phyloP scores from a whole-genome alignment of 108 stramenopile genomes.

The Cyclotella choctawhatcheeana region DNA sequence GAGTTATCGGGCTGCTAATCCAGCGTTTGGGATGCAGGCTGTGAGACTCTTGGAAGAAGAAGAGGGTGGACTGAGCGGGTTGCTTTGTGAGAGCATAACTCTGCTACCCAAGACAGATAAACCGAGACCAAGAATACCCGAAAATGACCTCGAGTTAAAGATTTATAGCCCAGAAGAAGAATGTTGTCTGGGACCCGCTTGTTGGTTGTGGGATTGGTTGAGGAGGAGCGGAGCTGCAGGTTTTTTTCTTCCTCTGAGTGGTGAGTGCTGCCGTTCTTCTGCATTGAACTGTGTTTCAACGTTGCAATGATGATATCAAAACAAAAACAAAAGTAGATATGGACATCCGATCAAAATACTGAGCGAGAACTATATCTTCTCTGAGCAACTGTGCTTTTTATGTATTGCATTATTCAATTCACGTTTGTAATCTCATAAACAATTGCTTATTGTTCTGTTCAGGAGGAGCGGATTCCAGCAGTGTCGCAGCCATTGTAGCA shows the following conservation, averaged over 20 bases:
- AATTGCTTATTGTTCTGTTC: conserved; percentile 11
- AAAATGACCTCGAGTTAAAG: conserved; percentile 32
- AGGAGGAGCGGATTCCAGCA: conserved; percentile 96
- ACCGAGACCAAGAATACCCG: conserved; percentile 25
- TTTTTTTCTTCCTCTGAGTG: conserved; percentile 94
- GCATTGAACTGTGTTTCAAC: neutral
- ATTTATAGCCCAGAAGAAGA: conserved; percentile 92
- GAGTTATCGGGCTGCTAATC: conserved; percentile 84
- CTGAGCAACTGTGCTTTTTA: conserved; percentile 33
- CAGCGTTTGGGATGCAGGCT: conserved; percentile 92
- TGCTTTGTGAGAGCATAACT: conserved; percentile 25
- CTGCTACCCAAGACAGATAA: conserved; percentile 31
- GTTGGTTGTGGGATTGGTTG: conserved; percentile 99
- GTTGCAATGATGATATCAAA: conserved; percentile 37
- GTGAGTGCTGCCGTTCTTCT: conserved; percentile 26
- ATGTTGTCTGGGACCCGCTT: conserved; percentile 97
- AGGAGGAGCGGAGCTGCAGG: conserved; percentile 93
- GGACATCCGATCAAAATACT: conserved; percentile 53
- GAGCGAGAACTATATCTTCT: conserved; percentile 30
- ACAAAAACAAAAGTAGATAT: conserved; percentile 50
- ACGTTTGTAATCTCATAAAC: neutral
- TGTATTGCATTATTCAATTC: neutral
- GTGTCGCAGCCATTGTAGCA: conserved; percentile 95
- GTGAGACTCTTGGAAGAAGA: conserved; percentile 40
- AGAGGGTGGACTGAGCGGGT: conserved; percentile 17